A percentile compares a stretch with the other conserved stretches of the same genome.
Conservation (phyloP, 108 stramenopile genomes). For the Bacterosira constricta region DNA sequence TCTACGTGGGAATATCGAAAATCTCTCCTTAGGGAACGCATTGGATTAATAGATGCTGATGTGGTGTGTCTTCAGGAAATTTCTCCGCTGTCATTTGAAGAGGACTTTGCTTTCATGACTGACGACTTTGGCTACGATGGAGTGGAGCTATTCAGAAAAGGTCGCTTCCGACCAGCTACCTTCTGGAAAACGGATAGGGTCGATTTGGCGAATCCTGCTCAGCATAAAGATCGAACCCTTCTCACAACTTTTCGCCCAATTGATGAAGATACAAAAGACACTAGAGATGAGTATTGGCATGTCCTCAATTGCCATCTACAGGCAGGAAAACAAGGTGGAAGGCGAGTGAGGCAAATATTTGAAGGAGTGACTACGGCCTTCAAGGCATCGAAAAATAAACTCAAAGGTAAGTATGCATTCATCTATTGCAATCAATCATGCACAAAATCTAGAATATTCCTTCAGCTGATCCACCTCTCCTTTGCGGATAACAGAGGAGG, state of each 20-base stretch:
- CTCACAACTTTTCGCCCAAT: conserved; percentile 75
- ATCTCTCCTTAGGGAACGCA: conserved; percentile 53
- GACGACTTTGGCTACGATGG: conserved; percentile 83
- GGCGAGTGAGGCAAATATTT: conserved; percentile 84
- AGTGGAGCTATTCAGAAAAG: conserved; percentile 76
- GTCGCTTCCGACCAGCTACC: conserved; percentile 88
- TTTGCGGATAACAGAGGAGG: conserved; percentile 26
- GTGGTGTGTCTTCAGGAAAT: conserved; percentile 93
- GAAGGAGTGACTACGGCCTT: conserved; percentile 78
- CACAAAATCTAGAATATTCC: too few species aligned
- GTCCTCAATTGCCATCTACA: conserved; percentile 92
- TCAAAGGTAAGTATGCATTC: conserved; percentile 55
- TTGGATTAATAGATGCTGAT: conserved; percentile 70
- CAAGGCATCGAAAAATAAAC: conserved; percentile 70
- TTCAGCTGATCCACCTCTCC: background rate
- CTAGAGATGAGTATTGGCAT: conserved; percentile 54
- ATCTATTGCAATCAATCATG: too few species aligned
- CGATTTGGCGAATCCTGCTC: conserved; percentile 69
- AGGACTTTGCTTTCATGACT: conserved; percentile 88
- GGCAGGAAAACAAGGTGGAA: conserved; percentile 81
- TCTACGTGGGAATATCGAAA: conserved; percentile 75
- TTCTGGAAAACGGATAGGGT: conserved; percentile 86
- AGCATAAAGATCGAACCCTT: conserved; percentile 88
- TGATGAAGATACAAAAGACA: background rate
- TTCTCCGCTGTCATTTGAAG: conserved; percentile 82